Base-by-base conservation (phyloP, 1,284 basidiomycete species). In the Phaffia rhodozyma region DNA sequence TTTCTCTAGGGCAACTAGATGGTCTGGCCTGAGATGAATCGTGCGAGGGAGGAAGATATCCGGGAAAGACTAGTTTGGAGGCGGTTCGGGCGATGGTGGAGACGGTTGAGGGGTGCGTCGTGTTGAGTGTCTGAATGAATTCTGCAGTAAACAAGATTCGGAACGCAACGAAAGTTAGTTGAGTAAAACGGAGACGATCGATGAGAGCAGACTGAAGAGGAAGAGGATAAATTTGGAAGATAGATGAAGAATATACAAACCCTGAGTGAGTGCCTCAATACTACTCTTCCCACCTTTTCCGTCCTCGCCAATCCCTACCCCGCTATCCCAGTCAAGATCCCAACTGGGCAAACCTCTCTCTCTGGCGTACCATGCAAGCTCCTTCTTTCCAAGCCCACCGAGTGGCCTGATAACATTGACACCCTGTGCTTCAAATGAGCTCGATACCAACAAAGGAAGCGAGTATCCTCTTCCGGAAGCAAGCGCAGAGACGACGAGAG, bases 21-120 rank as follows among this genome's bases (percentile, higher is more conserved):
- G 20, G 64, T 20, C 16, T 25, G 50, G 47, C 64, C 58, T 68
- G 68, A 29, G 62, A 38, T 21, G 52, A 62, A 56, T 71, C 61
- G 65, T 68, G 68, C 62, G 70, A 0, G 73, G 71, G 56, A 84
- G 80, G 0, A 83, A 81, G 43, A 85, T 82, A 63, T 29, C 43
- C 49, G 68, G 86, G 86, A 11, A 90, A 86, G 13, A 83, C 81
- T 47, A 93, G 77, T 75, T 93, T 93, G 29, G 81, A 84, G 67
- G 87, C 89, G 0, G 90, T 93, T 55, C 86, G 81, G 30, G 84
- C 85, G 62, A 93, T 89, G 0, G 90, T 86, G 7, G 88, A 90
- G 3, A 93, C 90, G 0, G 91, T 93, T 0, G 89, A 88, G 0
- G 91, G 90, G 73, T 89, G 92, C 70, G 90, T 84, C 55, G 81